Base-by-base conservation (phyloP, 2,329 filamentous ascomycete genomes). In the Aurifilum marmelostoma region DNA sequence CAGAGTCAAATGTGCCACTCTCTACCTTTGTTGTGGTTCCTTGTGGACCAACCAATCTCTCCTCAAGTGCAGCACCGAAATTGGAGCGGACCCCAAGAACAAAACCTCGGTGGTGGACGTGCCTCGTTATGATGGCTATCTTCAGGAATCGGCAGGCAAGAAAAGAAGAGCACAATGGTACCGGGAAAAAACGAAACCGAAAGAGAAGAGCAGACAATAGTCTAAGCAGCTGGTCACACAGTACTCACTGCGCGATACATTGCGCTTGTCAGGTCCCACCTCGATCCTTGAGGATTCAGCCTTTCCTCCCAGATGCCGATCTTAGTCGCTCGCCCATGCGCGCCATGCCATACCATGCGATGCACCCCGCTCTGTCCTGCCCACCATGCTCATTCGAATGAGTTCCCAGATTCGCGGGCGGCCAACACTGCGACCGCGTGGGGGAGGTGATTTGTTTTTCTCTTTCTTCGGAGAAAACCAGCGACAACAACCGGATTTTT, bases 271-370 rank as follows among this genome's bases (percentile, higher is more conserved):
- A 4, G 32, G 32, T 2, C 39, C 58, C 32, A 60, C 58, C 3
- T 39, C 32, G 12, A 60, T 60, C 58, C 58, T 37, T 37, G 32
- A 60, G 58, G 58, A 60, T 60, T 34, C 56, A 32, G 56, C 14
- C 56, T 59, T 24, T 39, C 43, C 14, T 56, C 52, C 52, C 14
- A 29, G 52, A 56, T 56, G 58, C 58, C 58, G 58, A 60, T 60
- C 58, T 37, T 24, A 24, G 11, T 54, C 4, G 50, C 11, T 54
- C 4, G 50, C 11, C 24, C 14, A 54, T 54, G 50, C 50, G 24
- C 50, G 56, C 56, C 56, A 59, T 59, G 56, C 56, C 21, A 37
- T 58, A 27, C 11, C 29, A 29, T 16, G 24, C 24, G 16, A 32
- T 32, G 54, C 34, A 11, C 54, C 29, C 18, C 12, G 32, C 18